Base-by-base conservation (phyloP, 192 early-diverging fungal genomes). In the Chytriomyces confervae region DNA sequence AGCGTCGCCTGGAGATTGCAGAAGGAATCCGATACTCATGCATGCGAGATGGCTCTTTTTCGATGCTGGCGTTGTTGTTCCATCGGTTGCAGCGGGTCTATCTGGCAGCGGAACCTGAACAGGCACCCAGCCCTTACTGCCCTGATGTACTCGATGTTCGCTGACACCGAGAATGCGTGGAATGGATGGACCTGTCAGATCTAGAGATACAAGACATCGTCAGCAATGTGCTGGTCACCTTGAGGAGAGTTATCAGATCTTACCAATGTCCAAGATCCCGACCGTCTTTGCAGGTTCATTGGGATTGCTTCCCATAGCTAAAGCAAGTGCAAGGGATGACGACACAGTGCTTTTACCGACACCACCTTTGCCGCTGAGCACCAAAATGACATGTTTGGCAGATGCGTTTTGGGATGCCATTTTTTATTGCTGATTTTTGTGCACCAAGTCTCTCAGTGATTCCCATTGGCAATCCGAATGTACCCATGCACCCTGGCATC, bases 351-450 rank as follows among this genome's bases (percentile, higher is more conserved):
- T 92, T 84, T 99, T 99, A 65, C 98, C 98, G 2, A 99, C 98
- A 46, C 98, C 98, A 75, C 98, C 98, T 81, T 99, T 99, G 29
- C 98, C 98, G 0, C 95, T 97, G 27, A 99, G 91, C 10, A 99
- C 92, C 7, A 99, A 86, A n/a, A 98, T 85, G 68, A 96, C 96
- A 83, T 96, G 94, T 81, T 94, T 93, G 57, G 72, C 72, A 27
- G 69, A 29, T n/a, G 67, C 13, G n/a, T 16, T 45, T 13, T 16
- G 67, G 18, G 67, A 69, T 3, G 1, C 36, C 36, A 36, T 36
- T 36, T 36, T 36, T 36, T 36, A 36, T 36, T 1, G 4, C 36
- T 1, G 36, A 36, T 36, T 36, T 36, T 36, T 36, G 0, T 1
- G 0, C 2, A 36, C 36, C 36, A 36, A 36, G 36, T 36, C 36